Conservation (phyloP, 176 grass and related monocot genomes). For the Elaeis guineensis region DNA sequence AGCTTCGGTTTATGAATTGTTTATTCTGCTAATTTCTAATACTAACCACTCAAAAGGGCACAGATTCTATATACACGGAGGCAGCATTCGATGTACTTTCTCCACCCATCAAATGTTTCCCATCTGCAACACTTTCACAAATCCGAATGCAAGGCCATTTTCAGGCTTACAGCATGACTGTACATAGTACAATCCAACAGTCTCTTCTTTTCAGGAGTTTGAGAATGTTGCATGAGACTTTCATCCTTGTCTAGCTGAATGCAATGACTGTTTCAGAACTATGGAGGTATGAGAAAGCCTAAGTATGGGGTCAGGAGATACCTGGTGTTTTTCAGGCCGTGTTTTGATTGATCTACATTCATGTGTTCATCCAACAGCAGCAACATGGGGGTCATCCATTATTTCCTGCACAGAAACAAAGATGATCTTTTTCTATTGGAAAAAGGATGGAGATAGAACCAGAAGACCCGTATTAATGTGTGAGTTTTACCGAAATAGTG, state of each 20-base stretch:
- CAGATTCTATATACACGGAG: no score
- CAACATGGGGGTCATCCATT: slow-evolving; percentile 73
- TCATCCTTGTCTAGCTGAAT: slow-evolving; percentile 63
- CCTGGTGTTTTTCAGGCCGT: slow-evolving; percentile 51
- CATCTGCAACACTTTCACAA: no score
- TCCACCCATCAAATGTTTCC: no score
- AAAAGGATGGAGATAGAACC: no score
- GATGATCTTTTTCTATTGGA: background rate
- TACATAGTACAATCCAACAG: no score
- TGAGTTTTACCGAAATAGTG: slow-evolving; percentile 66
- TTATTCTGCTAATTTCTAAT: no score
- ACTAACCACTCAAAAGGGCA: no score
- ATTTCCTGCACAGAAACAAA: slow-evolving; percentile 41
- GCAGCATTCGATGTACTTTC: no score
- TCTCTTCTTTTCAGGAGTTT: slow-evolving; percentile 4
- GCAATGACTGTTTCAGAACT: slow-evolving; percentile 67
- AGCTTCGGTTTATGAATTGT: no score
- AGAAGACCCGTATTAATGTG: no score
- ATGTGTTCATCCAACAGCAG: slow-evolving; percentile 80
- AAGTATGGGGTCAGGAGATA: slow-evolving; percentile 57
- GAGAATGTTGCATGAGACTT: slow-evolving; percentile 30
- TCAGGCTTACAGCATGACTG: no score
- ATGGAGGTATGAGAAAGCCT: slow-evolving; percentile 40
- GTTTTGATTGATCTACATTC: slow-evolving; percentile 63
- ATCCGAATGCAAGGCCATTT: no score